Conservation (phyloP, 768 basidiomycete species). For the Boletus subcaerulescens region DNA sequence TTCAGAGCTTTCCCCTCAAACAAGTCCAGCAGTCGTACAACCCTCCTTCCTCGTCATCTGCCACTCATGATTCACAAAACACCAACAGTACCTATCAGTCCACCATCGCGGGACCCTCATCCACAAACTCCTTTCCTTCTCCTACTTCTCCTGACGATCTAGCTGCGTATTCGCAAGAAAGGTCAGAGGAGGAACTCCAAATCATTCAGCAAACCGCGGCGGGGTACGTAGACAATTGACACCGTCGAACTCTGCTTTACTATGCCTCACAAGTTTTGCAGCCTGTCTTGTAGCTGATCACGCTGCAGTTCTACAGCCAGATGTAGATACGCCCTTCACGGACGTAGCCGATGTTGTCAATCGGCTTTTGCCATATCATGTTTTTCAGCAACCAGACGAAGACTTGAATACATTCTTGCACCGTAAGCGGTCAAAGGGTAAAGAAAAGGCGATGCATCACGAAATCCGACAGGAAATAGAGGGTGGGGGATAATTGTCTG, state of each 20-base stretch:
- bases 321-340: slow-evolving; percentile 65
- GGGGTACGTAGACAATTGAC: slow-evolving; percentile 39
- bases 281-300: slow-evolving; percentile 63
- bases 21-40: slow-evolving; percentile 7
- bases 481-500: slow-evolving; percentile 36
- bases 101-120: slow-evolving; percentile 27
- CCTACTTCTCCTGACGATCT: slow-evolving; percentile 12
- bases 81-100: slow-evolving; percentile 4
- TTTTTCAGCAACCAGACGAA: slow-evolving; percentile 71
- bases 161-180: slow-evolving; percentile 31
- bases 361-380: slow-evolving; percentile 76
- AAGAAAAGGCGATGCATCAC: slow-evolving; percentile 51
- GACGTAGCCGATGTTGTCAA: slow-evolving; percentile 61
- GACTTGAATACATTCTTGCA: slow-evolving; percentile 44
- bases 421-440: slow-evolving; percentile 48
- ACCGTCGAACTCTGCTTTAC: slow-evolving; percentile 10
- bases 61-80: slow-evolving; percentile 2
- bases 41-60: slow-evolving; percentile 1
- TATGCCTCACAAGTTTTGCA: slow-evolving; percentile 44
- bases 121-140: slow-evolving; percentile 6
- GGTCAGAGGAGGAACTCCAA: slow-evolving; percentile 51
- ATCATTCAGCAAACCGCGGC: slow-evolving; percentile 44
- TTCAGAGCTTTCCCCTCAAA: slow-evolving; percentile 27
- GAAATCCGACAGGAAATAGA: slow-evolving; percentile 50
- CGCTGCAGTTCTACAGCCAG: slow-evolving; percentile 54